phyloP scores from a whole-genome alignment of 139 green algal genomes.

The Picochlorum costavermella region DNA sequence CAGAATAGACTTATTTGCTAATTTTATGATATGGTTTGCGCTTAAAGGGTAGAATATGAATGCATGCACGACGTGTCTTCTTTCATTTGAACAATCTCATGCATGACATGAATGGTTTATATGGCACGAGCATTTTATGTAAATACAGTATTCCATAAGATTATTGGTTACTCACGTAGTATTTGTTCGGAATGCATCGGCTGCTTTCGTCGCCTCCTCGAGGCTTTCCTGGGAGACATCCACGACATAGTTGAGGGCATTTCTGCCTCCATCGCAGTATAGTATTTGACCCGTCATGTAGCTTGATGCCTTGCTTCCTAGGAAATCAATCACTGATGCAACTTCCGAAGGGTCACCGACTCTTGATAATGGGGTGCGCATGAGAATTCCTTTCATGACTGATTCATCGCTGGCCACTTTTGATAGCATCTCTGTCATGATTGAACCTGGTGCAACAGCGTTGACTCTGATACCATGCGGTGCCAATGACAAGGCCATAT shows the following conservation, averaged over 20 bases:
- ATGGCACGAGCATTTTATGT: too few relatives aligned
- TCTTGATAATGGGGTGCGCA: slow-evolving; percentile 60
- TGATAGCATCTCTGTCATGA: slow-evolving; percentile 72
- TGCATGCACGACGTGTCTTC: too few relatives aligned
- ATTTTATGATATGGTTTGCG: too few relatives aligned
- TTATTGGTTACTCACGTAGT: too few relatives aligned
- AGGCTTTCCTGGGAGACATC: slow-evolving; percentile 13
- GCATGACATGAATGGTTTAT: too few relatives aligned
- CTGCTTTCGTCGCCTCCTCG: not conserved
- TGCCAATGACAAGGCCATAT: slow-evolving; percentile 69
- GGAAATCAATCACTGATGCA: slow-evolving; percentile 54
- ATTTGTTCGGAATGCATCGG: too few relatives aligned
- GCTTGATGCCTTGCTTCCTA: slow-evolving; percentile 50
- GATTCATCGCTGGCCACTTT: slow-evolving; percentile 15
- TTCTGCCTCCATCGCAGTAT: slow-evolving; percentile 68
- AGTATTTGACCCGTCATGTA: slow-evolving; percentile 78
- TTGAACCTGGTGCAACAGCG: slow-evolving; percentile 67
- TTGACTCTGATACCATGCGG: slow-evolving; percentile 79
- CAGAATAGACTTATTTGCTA: too few relatives aligned
- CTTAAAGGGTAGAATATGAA: too few relatives aligned
- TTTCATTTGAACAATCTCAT: too few relatives aligned
- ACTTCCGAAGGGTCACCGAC: slow-evolving; percentile 69
- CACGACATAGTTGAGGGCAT: slow-evolving; percentile 76
- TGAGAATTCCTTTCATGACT: slow-evolving; percentile 30
- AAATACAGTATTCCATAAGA: too few relatives aligned